phyloP scores from a whole-genome alignment of 2,329 filamentous ascomycete species.

The Hypocrella siamensis region DNA sequence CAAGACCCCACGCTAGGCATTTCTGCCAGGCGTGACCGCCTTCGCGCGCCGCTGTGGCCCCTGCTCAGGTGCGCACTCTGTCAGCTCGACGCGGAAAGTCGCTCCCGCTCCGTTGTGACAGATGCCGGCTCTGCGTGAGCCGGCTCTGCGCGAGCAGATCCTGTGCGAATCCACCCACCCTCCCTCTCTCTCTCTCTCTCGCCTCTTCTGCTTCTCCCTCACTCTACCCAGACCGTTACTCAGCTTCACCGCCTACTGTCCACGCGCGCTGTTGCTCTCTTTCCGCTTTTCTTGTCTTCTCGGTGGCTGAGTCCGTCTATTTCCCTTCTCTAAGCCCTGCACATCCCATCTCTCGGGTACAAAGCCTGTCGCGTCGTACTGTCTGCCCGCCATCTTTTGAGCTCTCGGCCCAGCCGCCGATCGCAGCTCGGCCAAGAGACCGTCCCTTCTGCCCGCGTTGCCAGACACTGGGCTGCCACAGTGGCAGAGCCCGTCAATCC shows the following conservation, averaged over 20 bases:
- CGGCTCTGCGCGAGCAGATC: no score
- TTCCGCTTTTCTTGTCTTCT: background rate
- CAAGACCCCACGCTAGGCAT: slow-evolving; percentile 7
- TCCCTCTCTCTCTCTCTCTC: background rate
- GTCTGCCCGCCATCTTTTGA: no score
- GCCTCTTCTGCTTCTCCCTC: slow-evolving; percentile 1
- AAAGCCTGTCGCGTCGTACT: no score
- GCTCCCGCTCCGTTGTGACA: slow-evolving; percentile 1
- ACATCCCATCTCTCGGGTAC: no score
- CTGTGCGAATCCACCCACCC: no score
- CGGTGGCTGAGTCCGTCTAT: no score
- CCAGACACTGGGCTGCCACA: background rate
- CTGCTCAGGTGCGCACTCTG: background rate
- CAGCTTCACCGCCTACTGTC: background rate
- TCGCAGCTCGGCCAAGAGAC: slow-evolving; percentile 1
- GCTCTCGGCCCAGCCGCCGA: no score
- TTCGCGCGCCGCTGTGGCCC: background rate
- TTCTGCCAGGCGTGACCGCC: slow-evolving; percentile 18
- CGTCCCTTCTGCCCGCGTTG: background rate
- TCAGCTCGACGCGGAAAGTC: background rate
- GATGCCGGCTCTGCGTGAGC: slow-evolving; percentile 2
- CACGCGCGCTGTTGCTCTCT: background rate
- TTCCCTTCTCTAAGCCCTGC: no score
- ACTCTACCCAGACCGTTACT: background rate
- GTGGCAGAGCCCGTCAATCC: slow-evolving; percentile 1